Evolutionary conservation across 495 filamentous ascomycete genomes (phyloP), one percentile per base, ranked within the genome.

Genomic region (Aspergillus ostianus): DNA sequence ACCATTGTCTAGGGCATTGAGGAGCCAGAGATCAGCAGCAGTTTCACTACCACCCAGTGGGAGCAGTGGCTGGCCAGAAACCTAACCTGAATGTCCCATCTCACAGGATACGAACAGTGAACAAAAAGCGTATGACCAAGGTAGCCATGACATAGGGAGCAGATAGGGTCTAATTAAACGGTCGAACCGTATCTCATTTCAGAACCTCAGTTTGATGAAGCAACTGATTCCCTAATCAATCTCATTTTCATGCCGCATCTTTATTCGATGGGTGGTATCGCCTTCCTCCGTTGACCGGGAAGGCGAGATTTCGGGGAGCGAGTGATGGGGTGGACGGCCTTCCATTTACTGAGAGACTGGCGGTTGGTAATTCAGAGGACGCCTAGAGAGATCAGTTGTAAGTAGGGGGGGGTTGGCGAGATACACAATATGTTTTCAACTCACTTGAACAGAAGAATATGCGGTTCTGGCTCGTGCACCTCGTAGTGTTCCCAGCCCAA

Each of bases 401-500:
- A 41, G 36, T 17, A 41, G 36, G 60, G 23, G 29, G 55, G 12
- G 41, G 30, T 26, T 30, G 27, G 51, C 23, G 10, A 17, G 53
- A 58, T 4, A 44, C 21, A 53, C 27, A 3, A 26, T 21, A 51
- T 41, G 36, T 45, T 46, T 6, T 44, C n/a, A n/a, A 75, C 90
- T 74, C 74, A 98, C 94, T 98, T 98, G 83, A 98, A 98, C 15
- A 98, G 84, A 30, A 98, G 84, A 60, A 98, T 98, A 65, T 98
- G 94, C 52, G 94, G 94, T 78, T 98, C 94, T 41, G 94, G 94
- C 73, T 97, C 95, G 70, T 98, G 94, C 55, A 98, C 94, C 74
- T 98, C 94, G 64, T 98, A 98, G 75, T 98, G 94, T 69, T 97
- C 93, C 94, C 94, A 98, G 26, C 94, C 94, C 62, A 98, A 78